Evolutionary conservation across 371 early-diverging fungal species (phyloP).

Genomic region (Mortierella sp.): DNA sequence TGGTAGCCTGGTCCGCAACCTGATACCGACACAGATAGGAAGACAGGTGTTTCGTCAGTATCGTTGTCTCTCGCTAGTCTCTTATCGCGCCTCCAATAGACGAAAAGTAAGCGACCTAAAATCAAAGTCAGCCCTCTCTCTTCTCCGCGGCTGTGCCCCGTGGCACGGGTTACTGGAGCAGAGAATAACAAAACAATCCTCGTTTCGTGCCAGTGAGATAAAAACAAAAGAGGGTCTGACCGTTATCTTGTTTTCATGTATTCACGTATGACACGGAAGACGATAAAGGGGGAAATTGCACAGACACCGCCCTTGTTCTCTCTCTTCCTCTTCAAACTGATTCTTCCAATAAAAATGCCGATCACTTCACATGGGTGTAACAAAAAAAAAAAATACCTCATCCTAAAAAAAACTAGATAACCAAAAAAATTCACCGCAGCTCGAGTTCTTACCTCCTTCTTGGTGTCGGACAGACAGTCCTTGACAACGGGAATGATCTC

Average conservation of each 20-base stretch:
- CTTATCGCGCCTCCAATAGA: background rate
- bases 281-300: background rate
- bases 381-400: background rate
- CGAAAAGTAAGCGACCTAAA: background rate
- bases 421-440: constrained; percentile 7
- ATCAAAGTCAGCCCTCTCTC: constrained; percentile 37
- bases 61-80: background rate
- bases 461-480: constrained; percentile 79
- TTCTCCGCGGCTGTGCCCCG: constrained; percentile 1
- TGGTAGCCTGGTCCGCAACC: constrained; percentile 61
- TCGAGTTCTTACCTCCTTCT: constrained; percentile 67
- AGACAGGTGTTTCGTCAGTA: constrained; percentile 11
- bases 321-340: background rate
- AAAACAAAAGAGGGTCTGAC: background rate
- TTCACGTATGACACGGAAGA: background rate
- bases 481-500: constrained; percentile 79
- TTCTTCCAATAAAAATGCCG: constrained; percentile 8
- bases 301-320: background rate
- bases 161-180: background rate
- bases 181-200: background rate
- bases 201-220: no score
- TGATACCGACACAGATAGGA: constrained; percentile 1
- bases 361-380: constrained; percentile 17
- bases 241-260: constrained; percentile 3
- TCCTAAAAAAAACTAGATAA: background rate